phyloP scores from a whole-genome alignment of 2,329 filamentous ascomycete genomes.

The Cladophialophora bantiana region DNA sequence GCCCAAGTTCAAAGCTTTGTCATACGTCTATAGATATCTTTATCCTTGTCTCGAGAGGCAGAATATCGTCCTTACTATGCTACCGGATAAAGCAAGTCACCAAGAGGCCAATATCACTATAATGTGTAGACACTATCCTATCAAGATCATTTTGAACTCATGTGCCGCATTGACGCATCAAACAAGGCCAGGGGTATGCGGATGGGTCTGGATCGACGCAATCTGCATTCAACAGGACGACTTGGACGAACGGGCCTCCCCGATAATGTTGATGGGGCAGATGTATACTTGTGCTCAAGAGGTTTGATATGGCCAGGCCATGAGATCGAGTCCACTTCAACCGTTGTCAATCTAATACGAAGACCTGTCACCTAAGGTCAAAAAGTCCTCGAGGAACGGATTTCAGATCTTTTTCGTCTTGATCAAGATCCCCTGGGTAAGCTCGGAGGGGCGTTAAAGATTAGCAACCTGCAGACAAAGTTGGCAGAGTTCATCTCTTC shows the following conservation, averaged over 20 bases:
- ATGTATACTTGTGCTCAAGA: not conserved
- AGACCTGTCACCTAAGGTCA: not conserved
- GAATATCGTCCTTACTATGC: not conserved
- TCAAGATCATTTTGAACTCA: not conserved
- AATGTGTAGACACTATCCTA: not conserved
- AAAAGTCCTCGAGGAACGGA: too few species aligned
- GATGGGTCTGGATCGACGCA: not conserved
- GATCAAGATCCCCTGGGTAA: not conserved
- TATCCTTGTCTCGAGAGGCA: not conserved
- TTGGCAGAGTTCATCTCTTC: not conserved
- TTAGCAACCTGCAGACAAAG: not conserved
- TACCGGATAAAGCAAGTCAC: not conserved
- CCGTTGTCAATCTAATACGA: not conserved
- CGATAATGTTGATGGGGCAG: not conserved
- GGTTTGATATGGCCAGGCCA: not conserved
- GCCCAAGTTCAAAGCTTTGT: not conserved
- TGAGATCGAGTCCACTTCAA: not conserved
- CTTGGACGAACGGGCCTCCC: not conserved
- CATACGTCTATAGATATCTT: not conserved
- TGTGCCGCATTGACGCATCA: not conserved
- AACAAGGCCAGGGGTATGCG: not conserved
- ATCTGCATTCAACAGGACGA: not conserved
- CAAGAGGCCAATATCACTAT: not conserved
- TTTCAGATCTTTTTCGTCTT: not conserved
- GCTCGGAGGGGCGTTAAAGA: not conserved